phyloP scores from a whole-genome alignment of 176 grass and related monocot genomes.

The Rhynchospora tenuis region DNA sequence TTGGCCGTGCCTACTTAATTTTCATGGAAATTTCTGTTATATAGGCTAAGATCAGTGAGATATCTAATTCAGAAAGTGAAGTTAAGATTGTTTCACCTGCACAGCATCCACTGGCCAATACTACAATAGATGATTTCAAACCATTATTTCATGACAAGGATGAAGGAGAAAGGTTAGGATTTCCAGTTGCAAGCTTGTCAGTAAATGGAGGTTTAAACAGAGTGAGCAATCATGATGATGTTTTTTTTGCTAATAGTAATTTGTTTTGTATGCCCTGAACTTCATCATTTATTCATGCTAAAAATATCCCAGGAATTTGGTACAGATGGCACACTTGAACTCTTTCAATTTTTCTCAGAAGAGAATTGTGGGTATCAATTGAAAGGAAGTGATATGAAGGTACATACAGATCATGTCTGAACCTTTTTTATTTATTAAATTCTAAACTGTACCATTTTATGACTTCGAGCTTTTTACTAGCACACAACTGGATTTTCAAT shows the following conservation, averaged over 20 bases:
- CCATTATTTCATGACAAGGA: conserved; percentile 44
- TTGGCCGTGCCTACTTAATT: not conserved
- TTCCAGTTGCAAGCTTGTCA: conserved; percentile 36
- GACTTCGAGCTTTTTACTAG: too few species aligned
- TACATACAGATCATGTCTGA: not conserved
- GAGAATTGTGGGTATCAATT: conserved; percentile 36
- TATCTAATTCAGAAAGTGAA: conserved; percentile 32
- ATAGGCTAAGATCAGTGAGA: conserved; percentile 53
- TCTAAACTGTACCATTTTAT: too few species aligned
- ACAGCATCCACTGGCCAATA: conserved; percentile 36
- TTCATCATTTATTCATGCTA: conserved; percentile 9
- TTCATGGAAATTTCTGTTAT: conserved; percentile 2
- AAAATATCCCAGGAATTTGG: too few species aligned
- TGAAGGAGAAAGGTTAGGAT: conserved; percentile 9
- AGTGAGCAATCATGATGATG: conserved; percentile 15
- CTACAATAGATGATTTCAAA: conserved; percentile 38
- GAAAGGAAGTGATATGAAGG: conserved; percentile 33
- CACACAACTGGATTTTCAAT: too few species aligned
- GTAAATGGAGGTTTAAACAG: conserved; percentile 61
- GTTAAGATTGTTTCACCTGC: conserved; percentile 54
- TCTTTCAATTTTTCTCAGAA: too few species aligned
- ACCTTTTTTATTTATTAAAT: too few species aligned
- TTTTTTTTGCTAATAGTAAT: not conserved
- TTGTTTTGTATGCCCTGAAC: not conserved
- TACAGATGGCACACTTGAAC: too few species aligned